Evolutionary conservation across 345 rosid genomes (phyloP).

Genomic region (Eutrema heterophyllum): DNA sequence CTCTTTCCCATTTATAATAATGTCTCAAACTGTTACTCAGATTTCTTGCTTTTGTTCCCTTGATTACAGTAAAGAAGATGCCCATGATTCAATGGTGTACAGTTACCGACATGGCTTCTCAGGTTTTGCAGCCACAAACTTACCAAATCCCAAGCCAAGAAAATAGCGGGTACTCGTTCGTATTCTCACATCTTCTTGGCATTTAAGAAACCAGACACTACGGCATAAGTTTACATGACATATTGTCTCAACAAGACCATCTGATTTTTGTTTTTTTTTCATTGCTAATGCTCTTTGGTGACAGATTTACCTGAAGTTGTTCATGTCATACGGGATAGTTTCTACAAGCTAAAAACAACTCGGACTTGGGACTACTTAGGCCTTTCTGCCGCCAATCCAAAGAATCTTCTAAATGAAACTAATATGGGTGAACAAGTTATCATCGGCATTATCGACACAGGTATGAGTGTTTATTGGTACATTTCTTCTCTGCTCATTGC

Average conservation of each 20-base stretch:
- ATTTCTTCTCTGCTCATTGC: too few relatives aligned
- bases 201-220: too few relatives aligned
- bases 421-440: conserved; percentile 28
- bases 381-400: conserved; percentile 16
- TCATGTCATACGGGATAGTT: conserved; percentile 32
- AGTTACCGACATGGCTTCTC: conserved; percentile 44
- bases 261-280: too few relatives aligned
- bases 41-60: conserved; percentile 14
- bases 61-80: conserved; percentile 35
- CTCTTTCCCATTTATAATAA: not conserved
- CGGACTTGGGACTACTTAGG: conserved; percentile 44
- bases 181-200: too few relatives aligned
- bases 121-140: conserved; percentile 48
- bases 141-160: conserved; percentile 37
- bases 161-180: conserved; percentile 28
- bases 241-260: too few relatives aligned
- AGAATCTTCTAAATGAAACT: conserved; percentile 10
- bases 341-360: conserved; percentile 34
- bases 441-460: conserved; percentile 27
- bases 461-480: not conserved
- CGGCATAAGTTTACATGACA: too few relatives aligned
- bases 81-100: conserved; percentile 43
- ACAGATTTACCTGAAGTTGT: conserved; percentile 40
- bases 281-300: too few relatives aligned
- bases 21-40: not conserved